A percentile compares a stretch with the other conserved stretches of the same genome.
Conservation (phyloP, 1,284 basidiomycete genomes). For the Sparassis latifolia region DNA sequence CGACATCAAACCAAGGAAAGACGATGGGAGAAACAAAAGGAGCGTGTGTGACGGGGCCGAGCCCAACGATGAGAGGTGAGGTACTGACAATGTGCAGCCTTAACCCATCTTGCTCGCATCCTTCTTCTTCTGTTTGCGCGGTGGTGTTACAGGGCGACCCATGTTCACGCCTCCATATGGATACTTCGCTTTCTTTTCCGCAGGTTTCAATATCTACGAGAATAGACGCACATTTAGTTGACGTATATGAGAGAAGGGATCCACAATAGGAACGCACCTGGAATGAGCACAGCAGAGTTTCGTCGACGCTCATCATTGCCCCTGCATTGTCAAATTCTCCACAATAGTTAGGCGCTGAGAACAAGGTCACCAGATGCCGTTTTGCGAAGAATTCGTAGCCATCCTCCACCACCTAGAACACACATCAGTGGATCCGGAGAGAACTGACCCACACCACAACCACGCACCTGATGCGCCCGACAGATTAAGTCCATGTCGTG, state of each 20-base stretch:
- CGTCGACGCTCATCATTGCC: conserved; percentile 99
- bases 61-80: conserved; percentile 12
- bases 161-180: conserved; percentile 77
- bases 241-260: neutral
- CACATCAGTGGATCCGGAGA: conserved; percentile 1
- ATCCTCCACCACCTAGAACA: conserved; percentile 86
- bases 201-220: conserved; percentile 90
- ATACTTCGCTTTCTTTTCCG: conserved; percentile 97
- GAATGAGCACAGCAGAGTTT: conserved; percentile 97
- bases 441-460: neutral
- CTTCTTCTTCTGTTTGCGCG: conserved; percentile 85
- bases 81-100: conserved; percentile 27
- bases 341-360: conserved; percentile 98
- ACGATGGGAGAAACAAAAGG: conserved; percentile 17
- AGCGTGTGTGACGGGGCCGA: conserved; percentile 20
- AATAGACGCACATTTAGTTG: neutral
- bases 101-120: conserved; percentile 63
- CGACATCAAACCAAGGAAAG: conserved; percentile 15
- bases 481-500: conserved; percentile 99
- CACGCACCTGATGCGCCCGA: conserved; percentile 87
- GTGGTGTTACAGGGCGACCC: conserved; percentile 74
- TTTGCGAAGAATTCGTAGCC: conserved; percentile 99
- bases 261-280: conserved; percentile 56
- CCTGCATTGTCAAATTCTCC: conserved; percentile 99
- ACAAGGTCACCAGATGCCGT: conserved; percentile 93